These are phyloP conservation scores for Scleroderma citrinum DNA, from an alignment of 768 basidiomycete species.

Conservation along the genomic window DNA sequence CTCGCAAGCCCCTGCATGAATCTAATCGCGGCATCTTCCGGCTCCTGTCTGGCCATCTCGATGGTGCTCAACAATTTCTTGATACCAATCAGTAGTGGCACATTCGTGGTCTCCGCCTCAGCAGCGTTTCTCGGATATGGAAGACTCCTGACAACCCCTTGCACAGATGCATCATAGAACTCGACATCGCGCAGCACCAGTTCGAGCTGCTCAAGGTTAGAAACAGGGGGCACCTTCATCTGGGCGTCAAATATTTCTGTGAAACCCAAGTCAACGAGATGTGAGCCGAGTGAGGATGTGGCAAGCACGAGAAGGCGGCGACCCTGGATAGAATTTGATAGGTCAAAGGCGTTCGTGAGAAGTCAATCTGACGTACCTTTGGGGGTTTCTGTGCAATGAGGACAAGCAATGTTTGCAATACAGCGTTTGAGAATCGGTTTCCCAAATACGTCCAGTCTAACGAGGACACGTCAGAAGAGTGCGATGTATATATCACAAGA, in stretches of 20 bases:
- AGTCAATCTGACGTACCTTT: conserved; percentile 50
- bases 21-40: conserved; percentile 71
- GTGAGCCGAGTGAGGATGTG: conserved; percentile 83
- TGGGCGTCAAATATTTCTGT: conserved; percentile 87
- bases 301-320: conserved; percentile 89
- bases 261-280: conserved; percentile 84
- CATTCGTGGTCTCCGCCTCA: conserved; percentile 37
- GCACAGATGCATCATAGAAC: conserved; percentile 54
- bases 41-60: conserved; percentile 98
- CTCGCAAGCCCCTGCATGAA: conserved; percentile 60
- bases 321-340: conserved; percentile 44
- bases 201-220: conserved; percentile 64
- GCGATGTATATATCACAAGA: neutral
- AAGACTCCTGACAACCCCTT: conserved; percentile 58
- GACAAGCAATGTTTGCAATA: conserved; percentile 86
- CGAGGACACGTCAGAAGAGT: neutral
- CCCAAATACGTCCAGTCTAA: conserved; percentile 96
- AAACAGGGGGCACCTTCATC: conserved; percentile 78
- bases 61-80: conserved; percentile 88
- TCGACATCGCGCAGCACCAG: conserved; percentile 72
- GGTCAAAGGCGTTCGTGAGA: neutral
- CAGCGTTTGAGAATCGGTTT: conserved; percentile 91
- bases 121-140: conserved; percentile 41
- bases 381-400: conserved; percentile 86
- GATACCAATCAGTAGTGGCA: conserved; percentile 75